Evolutionary conservation across 2,329 filamentous ascomycete genomes (phyloP), one percentile per base, ranked within the genome.

Genomic region (Aureobasidium sp.): DNA sequence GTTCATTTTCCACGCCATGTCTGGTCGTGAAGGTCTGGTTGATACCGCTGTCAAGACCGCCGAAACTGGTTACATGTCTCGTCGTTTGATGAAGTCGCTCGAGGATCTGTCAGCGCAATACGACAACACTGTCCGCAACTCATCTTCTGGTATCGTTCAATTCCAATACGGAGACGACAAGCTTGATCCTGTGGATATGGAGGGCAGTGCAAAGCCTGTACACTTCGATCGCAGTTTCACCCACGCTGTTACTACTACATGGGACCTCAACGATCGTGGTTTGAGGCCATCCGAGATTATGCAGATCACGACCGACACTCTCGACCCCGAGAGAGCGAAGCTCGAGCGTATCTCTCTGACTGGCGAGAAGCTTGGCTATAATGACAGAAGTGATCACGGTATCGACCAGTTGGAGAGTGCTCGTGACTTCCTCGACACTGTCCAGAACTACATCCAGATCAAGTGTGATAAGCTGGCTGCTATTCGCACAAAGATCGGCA

Each of bases 31-130:
- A 84, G 94, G 94, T 85, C 79, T 99, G 67, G 92, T 99, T 71
- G 94, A 99, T 83, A 99, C 94, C 2, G 94, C 94, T 64, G 94
- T 97, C 78, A 99, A 99, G 79, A 99, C 94, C 59, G 94, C 94
- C 59, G 94, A 99, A 75, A 99, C 94, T 12, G 94, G 94, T 66
- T 99, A 99, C 77, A 99, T 99, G 94, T 97, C 93, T 66, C 87
- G 94, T 77, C 87, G 94, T 68, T 75, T 99, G 72, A 99, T 99
- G 93, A 99, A 99, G 76, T 96, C 91, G 3, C 78, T 99, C 53
- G 94, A 99, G 73, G 94, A 99, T 79, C 78, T 97, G 3, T 96
- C 92, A 0, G 91, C 90, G 0, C 86, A 91, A 69, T 99, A 99
- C 70, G 94, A 99, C 70, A 85, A 95, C 69, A 99, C 94, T 0